A percentile compares a stretch with the other conserved stretches of the same genome.
Conservation (phyloP, 2,329 filamentous ascomycete species). For the Pseudopithomyces chartarum region DNA sequence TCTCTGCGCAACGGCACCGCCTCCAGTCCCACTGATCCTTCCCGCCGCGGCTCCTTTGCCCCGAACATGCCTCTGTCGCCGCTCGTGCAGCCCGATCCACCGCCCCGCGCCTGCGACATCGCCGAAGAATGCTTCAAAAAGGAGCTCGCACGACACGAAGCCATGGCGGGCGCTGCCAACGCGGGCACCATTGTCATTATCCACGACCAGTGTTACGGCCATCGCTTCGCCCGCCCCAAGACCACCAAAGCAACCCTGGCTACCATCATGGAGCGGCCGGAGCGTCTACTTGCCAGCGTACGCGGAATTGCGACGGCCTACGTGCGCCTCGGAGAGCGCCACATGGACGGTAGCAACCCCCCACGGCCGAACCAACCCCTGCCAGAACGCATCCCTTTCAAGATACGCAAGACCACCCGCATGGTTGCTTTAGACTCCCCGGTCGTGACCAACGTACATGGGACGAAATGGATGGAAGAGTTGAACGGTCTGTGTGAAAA, state of each 20-base stretch:
- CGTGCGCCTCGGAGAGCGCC: conserved; percentile 82
- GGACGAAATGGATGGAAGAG: conserved; percentile 91
- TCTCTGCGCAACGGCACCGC: conserved; percentile 48
- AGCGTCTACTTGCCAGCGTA: conserved; percentile 82
- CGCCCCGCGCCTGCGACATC: conserved; percentile 60
- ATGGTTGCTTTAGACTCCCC: conserved; percentile 72
- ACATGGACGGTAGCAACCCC: conserved; percentile 71
- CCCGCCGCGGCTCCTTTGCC: conserved; percentile 52
- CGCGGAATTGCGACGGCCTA: conserved; percentile 86
- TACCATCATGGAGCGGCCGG: conserved; percentile 90
- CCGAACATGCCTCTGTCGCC: conserved; percentile 48
- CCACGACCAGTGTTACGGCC: conserved; percentile 93
- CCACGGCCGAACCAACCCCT: conserved; percentile 67
- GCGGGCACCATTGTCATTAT: conserved; percentile 79
- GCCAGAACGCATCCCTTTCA: conserved; percentile 73
- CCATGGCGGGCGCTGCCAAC: conserved; percentile 36
- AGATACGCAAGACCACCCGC: conserved; percentile 80
- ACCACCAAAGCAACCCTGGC: conserved; percentile 72
- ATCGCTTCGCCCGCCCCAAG: conserved; percentile 84
- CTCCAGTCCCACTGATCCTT: conserved; percentile 43
- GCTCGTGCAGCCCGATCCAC: conserved; percentile 44
- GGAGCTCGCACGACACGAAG: conserved; percentile 69
- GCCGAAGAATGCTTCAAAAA: conserved; percentile 71
- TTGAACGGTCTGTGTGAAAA: conserved; percentile 81
- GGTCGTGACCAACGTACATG: conserved; percentile 89